Conservation (phyloP, 148 eudicot genomes). For the Persicaria maculosa region DNA sequence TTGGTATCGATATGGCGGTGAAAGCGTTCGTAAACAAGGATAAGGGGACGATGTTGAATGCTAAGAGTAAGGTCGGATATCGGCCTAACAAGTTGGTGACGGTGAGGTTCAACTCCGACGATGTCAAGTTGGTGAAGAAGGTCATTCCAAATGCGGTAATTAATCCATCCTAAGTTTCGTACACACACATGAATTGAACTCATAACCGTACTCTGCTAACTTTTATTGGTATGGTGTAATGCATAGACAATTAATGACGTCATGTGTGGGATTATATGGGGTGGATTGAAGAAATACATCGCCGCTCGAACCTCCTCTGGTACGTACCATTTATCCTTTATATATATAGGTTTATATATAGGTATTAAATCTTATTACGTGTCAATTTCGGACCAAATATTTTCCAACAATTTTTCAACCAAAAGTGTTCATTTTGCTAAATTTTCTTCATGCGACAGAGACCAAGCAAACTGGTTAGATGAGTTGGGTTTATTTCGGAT, state of each 20-base stretch:
- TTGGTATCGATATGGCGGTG: slow-evolving; percentile 24
- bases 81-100: slow-evolving; percentile 56
- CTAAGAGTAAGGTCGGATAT: slow-evolving; percentile 36
- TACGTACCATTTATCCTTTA: background rate
- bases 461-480: too few relatives aligned
- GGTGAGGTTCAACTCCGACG: slow-evolving; percentile 42
- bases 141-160: slow-evolving; percentile 46
- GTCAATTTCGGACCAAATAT: too few relatives aligned
- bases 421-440: too few relatives aligned
- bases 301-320: slow-evolving; percentile 12
- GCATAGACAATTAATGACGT: slow-evolving; percentile 24
- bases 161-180: too few relatives aligned
- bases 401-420: too few relatives aligned
- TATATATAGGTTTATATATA: too few relatives aligned
- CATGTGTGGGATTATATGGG: slow-evolving; percentile 19
- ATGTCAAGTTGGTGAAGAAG: slow-evolving; percentile 52
- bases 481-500: too few relatives aligned
- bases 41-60: slow-evolving; percentile 27
- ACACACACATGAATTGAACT: too few relatives aligned
- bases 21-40: slow-evolving; percentile 16
- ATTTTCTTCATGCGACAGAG: too few relatives aligned
- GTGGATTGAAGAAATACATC: slow-evolving; percentile 22
- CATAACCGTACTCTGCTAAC: too few relatives aligned
- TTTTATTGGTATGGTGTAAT: too few relatives aligned
- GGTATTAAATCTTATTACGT: too few relatives aligned